phyloP scores from a whole-genome alignment of 441 rosid species.

The Manihot esculenta region DNA sequence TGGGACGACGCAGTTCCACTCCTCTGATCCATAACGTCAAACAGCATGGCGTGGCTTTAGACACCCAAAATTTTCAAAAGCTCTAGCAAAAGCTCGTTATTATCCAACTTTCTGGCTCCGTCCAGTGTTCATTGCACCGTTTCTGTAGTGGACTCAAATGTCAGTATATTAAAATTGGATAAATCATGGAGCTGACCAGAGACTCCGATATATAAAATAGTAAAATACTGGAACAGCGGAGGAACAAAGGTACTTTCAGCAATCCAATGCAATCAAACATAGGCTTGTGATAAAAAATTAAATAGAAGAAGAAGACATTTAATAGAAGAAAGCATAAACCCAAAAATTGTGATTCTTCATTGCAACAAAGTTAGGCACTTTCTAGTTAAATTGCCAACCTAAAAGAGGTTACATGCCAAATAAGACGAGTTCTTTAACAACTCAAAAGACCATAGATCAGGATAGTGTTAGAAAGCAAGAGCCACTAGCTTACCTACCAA shows the following conservation, averaged over 20 bases:
- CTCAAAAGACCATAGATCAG: slow-evolving; percentile 18
- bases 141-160: slow-evolving; percentile 27
- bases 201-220: not conserved
- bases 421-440: slow-evolving; percentile 12
- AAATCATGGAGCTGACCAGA: not conserved
- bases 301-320: not conserved
- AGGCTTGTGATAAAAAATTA: not conserved
- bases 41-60: slow-evolving; percentile 47
- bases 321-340: slow-evolving; percentile 7
- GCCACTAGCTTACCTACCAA: slow-evolving; percentile 39
- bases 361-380: slow-evolving; percentile 15
- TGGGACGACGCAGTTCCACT: slow-evolving; percentile 49
- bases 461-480: slow-evolving; percentile 30
- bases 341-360: slow-evolving; percentile 1
- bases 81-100: slow-evolving; percentile 2
- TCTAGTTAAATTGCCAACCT: slow-evolving; percentile 16
- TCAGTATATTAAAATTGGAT: slow-evolving; percentile 16
- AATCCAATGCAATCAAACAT: not conserved
- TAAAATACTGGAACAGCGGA: not conserved
- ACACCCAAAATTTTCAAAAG: slow-evolving; percentile 23
- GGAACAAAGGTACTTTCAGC: not conserved
- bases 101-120: slow-evolving; percentile 21
- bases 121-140: slow-evolving; percentile 28
- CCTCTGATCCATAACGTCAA: slow-evolving; percentile 64
- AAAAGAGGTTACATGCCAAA: slow-evolving; percentile 10